Evolutionary conservation across 2,329 filamentous ascomycete species (phyloP).

Genomic region (Sporothrix schenckii): DNA sequence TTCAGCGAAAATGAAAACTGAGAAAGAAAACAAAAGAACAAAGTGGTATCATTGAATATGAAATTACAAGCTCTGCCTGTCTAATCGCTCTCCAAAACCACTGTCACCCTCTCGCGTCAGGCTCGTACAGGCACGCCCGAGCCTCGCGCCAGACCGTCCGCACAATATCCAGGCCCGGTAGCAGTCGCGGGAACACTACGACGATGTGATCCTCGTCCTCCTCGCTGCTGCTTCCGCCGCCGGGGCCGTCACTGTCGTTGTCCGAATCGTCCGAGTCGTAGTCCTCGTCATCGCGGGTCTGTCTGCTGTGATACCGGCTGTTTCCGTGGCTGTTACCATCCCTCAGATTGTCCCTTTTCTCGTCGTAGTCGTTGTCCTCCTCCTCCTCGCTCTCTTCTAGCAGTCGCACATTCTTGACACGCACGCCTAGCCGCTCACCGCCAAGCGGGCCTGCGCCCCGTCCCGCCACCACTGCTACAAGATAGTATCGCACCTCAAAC

Average conservation of each 20-base stretch:
- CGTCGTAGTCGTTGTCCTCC: background rate
- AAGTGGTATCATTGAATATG: slow-evolving; percentile 23
- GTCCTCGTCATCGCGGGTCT: background rate
- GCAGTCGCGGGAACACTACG: slow-evolving; percentile 85
- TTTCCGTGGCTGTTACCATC: background rate
- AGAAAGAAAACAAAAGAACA: background rate
- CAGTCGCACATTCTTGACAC: background rate
- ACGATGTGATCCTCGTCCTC: slow-evolving; percentile 85
- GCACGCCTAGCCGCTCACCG: slow-evolving; percentile 2
- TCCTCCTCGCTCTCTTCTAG: slow-evolving; percentile 15
- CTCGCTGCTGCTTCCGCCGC: slow-evolving; percentile 25
- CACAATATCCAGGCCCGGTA: slow-evolving; percentile 74
- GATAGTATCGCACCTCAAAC: slow-evolving; percentile 86
- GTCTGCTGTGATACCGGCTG: background rate
- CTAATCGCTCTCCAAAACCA: background rate
- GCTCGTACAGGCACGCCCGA: slow-evolving; percentile 77
- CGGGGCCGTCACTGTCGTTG: slow-evolving; percentile 1
- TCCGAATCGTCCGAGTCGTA: background rate
- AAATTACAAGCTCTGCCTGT: background rate
- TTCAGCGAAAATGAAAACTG: too few relatives aligned
- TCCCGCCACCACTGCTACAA: slow-evolving; percentile 74
- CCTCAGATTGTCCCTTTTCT: background rate
- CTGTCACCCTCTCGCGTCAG: background rate
- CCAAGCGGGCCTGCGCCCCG: slow-evolving; percentile 16
- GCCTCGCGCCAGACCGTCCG: slow-evolving; percentile 90